Conservation (phyloP, 306 rosid genomes). For the Bauhinia variegata region DNA sequence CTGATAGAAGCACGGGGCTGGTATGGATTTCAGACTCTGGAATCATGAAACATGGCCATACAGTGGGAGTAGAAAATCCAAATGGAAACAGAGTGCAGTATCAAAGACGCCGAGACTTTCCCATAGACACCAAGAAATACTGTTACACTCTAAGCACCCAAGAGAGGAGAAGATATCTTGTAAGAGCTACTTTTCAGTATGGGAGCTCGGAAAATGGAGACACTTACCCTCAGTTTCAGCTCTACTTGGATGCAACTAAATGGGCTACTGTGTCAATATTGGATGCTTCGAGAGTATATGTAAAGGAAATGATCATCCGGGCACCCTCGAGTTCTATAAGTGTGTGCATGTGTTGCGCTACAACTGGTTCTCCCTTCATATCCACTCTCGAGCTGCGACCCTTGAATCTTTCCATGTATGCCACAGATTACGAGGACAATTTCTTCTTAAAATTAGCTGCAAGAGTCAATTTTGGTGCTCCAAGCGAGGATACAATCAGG, state of each 20-base stretch:
- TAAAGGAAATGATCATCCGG: conserved; percentile 81
- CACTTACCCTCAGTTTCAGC: conserved; percentile 89
- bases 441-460: conserved; percentile 91
- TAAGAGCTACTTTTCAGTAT: conserved; percentile 84
- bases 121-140: conserved; percentile 69
- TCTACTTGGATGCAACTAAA: conserved; percentile 80
- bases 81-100: conserved; percentile 63
- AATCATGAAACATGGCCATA: conserved; percentile 56
- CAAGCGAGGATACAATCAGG: conserved; percentile 70
- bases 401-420: conserved; percentile 89
- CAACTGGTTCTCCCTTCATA: conserved; percentile 88
- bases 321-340: conserved; percentile 73
- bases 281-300: conserved; percentile 75
- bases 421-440: conserved; percentile 80
- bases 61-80: conserved; percentile 56
- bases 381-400: conserved; percentile 93
- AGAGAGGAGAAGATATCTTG: conserved; percentile 79
- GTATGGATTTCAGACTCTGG: conserved; percentile 76
- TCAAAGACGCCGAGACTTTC: conserved; percentile 70
- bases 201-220: conserved; percentile 75
- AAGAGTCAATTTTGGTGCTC: conserved; percentile 90
- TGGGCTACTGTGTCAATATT: conserved; percentile 86
- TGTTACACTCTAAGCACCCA: conserved; percentile 70
- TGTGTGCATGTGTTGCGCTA: conserved; percentile 90
- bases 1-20: conserved; percentile 67